Base-by-base conservation (phyloP, 1,284 basidiomycete genomes). In the Hymenochaete sp. region DNA sequence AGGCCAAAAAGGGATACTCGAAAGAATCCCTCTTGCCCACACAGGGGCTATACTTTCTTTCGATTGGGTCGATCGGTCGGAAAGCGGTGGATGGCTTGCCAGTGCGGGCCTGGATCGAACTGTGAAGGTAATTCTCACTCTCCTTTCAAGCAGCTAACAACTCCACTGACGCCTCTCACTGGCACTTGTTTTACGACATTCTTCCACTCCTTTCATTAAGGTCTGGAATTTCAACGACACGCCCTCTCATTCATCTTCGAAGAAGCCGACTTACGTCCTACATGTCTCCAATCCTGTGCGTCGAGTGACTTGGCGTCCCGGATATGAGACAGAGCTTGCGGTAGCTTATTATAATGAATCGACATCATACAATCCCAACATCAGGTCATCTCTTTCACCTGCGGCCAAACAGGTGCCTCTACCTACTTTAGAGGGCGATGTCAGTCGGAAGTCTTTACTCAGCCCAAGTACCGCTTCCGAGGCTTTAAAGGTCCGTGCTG, bases 101-200 rank as follows among this genome's bases (percentile, higher is more conserved):
- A 90, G 82, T 53, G 86, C 82, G 4, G 86, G 89, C 0, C 67
- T 90, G 21, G 89, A 93, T 62, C 72, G 79, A 38, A 81, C 75
- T 16, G 87, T 92, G 33, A 90, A 91, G 68, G 86, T 81, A 51
- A 46, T 2, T 22, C 25, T 29, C 19, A 22, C n/a, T 35, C 27
- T 36, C 35, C 31, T 43, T 10, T 42, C 16, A 42, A n/a, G n/a
- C n/a, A n/a, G n/a, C n/a, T n/a, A n/a, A n/a, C 13, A 16, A 8
- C 13, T n/a, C 13, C 14, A 8, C 13, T 35, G 32, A 19, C 32
- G 13, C 32, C 32, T 16, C 32, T 16, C 38, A 13, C 48, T 38
- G 10, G 11, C 32, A 25, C n/a, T n/a, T n/a, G n/a, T n/a, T n/a
- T n/a, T n/a, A n/a, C n/a, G n/a, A n/a, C n/a, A n/a, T n/a, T n/a